phyloP scores from a whole-genome alignment of 2,329 filamentous ascomycete genomes.

The Zymoseptoria pseudotritici region DNA sequence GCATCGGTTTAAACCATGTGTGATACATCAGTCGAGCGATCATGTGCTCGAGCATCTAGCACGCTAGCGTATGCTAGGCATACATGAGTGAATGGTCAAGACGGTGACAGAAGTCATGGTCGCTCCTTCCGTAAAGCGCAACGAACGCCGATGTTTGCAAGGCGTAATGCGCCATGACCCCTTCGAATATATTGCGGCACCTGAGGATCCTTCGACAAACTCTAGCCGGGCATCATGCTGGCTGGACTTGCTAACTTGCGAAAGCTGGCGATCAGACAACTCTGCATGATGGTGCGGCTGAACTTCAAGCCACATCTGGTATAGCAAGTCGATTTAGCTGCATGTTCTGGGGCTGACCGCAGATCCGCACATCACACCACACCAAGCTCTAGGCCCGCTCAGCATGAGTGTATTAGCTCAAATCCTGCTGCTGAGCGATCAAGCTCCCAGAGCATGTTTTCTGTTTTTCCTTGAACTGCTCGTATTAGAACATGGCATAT shows the following conservation, averaged over 20 bases:
- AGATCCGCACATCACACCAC: background rate
- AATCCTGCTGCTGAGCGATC: too few relatives aligned
- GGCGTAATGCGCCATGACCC: too few relatives aligned
- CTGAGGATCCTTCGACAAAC: too few relatives aligned
- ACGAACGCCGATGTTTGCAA: background rate
- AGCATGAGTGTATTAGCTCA: too few relatives aligned
- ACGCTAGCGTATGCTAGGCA: background rate
- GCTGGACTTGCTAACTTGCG: background rate
- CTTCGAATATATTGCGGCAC: too few relatives aligned
- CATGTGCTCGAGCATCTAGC: too few relatives aligned
- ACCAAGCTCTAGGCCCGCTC: background rate
- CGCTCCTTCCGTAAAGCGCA: background rate
- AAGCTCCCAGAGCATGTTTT: too few relatives aligned
- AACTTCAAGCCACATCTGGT: background rate
- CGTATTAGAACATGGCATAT: background rate
- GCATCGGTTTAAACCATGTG: background rate
- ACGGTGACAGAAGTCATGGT: background rate
- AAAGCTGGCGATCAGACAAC: background rate
- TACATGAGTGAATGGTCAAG: background rate
- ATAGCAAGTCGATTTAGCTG: background rate
- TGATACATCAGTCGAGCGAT: too few relatives aligned
- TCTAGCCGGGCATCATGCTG: background rate
- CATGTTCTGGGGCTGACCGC: background rate
- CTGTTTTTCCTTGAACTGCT: too few relatives aligned
- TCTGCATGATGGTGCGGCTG: background rate